phyloP scores from a whole-genome alignment of 331 rosid species.

The Arachis monticola region DNA sequence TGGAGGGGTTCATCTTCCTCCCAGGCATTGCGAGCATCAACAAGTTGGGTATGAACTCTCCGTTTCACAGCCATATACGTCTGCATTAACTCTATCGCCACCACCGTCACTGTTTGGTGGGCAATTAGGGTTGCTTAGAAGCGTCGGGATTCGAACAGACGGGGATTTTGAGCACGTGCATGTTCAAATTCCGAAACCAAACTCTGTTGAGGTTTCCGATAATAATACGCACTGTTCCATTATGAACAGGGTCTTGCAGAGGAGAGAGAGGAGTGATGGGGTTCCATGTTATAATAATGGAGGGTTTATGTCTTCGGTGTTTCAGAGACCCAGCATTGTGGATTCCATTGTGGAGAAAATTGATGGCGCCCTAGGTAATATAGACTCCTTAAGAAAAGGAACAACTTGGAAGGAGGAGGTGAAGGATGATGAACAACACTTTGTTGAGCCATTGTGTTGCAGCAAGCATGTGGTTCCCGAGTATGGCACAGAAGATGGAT shows the following conservation, averaged over 20 bases:
- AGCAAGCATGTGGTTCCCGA: conserved; percentile 7
- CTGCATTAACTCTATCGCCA: neutral
- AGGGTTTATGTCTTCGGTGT: conserved; percentile 15
- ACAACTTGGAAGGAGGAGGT: neutral
- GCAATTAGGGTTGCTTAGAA: neutral
- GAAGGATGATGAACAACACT: neutral
- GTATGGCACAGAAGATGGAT: conserved; percentile 10
- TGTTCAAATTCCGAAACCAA: conserved; percentile 3
- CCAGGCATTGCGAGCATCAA: conserved; percentile 7
- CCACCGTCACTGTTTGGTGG: neutral
- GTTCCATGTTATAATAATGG: neutral
- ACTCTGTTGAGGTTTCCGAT: neutral
- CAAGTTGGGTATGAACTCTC: neutral
- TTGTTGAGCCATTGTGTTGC: neutral
- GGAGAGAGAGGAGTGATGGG: conserved; percentile 22
- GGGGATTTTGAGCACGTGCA: conserved; percentile 5
- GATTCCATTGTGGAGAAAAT: conserved; percentile 33
- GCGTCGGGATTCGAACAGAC: neutral
- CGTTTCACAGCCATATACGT: neutral
- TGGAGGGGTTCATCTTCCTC: neutral
- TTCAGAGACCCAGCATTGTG: conserved; percentile 29
- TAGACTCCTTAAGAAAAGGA: neutral
- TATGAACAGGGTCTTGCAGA: conserved; percentile 5
- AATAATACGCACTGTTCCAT: neutral
- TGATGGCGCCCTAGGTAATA: neutral